phyloP scores from a whole-genome alignment of 495 filamentous ascomycete genomes.

The Neurospora sublineolata region DNA sequence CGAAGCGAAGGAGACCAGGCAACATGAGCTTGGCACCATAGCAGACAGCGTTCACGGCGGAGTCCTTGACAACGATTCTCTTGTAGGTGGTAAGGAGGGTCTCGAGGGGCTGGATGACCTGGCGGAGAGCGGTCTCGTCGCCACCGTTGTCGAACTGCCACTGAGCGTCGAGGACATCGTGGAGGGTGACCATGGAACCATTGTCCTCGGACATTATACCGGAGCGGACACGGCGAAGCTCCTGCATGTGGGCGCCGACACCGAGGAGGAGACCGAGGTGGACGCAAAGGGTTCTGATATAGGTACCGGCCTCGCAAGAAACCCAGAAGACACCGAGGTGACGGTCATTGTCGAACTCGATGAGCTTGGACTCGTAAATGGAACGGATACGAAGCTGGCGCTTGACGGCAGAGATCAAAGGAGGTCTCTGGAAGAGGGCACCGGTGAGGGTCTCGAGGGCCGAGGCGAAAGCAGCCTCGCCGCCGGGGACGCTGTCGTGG shows the following conservation, averaged over 20 bases:
- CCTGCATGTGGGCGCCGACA: constrained; percentile 97
- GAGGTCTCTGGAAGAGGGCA: constrained; percentile 93
- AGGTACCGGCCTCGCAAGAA: constrained; percentile 94
- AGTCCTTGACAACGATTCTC: constrained; percentile 95
- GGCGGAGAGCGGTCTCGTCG: constrained; percentile 77
- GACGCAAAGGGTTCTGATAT: constrained; percentile 95
- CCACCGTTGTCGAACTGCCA: constrained; percentile 85
- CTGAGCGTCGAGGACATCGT: constrained; percentile 92
- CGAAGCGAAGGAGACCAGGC: constrained; percentile 83
- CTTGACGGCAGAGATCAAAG: constrained; percentile 96
- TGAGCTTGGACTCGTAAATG: constrained; percentile 86
- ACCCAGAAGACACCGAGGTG: constrained; percentile 99
- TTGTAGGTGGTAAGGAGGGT: constrained; percentile 85
- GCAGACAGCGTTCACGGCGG: constrained; percentile 87
- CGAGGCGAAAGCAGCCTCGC: constrained; percentile 75
- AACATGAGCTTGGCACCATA: constrained; percentile 98
- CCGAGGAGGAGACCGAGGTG: constrained; percentile 87
- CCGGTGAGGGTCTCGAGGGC: constrained; percentile 91
- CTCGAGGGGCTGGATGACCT: constrained; percentile 82
- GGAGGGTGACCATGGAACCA: constrained; percentile 73
- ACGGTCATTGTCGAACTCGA: constrained; percentile 95
- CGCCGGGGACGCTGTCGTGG: constrained; percentile 84
- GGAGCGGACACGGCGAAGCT: constrained; percentile 82
- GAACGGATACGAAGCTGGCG: constrained; percentile 93
- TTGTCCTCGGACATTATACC: constrained; percentile 88